Percentiles rank a stretch among this genome's conserved stretches.
Evolutionary conservation across 1,139 yeast species (phyloP).

Genomic region (Ashbya aceris): DNA sequence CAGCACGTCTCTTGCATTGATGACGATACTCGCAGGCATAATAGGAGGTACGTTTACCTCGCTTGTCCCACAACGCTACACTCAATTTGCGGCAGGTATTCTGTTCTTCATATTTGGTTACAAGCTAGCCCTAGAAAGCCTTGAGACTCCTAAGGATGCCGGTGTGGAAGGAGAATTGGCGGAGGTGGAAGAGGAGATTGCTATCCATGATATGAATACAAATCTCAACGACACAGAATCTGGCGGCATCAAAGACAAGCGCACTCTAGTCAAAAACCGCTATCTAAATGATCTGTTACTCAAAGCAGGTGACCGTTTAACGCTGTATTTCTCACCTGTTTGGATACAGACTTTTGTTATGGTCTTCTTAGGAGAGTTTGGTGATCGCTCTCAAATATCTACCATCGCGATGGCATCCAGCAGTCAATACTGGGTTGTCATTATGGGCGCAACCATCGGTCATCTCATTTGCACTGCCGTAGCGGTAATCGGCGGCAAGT

Average conservation of each 20-base stretch:
- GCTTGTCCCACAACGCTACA: slow-evolving; percentile 66
- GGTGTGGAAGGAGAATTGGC: slow-evolving; percentile 95
- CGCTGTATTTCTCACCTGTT: slow-evolving; percentile 68
- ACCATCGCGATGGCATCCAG: slow-evolving; percentile 99
- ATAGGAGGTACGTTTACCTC: slow-evolving; percentile 90
- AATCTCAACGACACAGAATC: slow-evolving; percentile 49
- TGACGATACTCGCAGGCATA: slow-evolving; percentile 85
- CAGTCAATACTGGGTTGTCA: slow-evolving; percentile 81
- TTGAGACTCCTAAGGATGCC: slow-evolving; percentile 65
- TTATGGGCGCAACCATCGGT: slow-evolving; percentile 82
- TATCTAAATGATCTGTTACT: slow-evolving; percentile 7
- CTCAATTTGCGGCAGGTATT: slow-evolving; percentile 72
- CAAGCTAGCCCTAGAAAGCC: slow-evolving; percentile 70
- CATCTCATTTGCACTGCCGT: slow-evolving; percentile 84
- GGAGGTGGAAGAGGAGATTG: slow-evolving; percentile 92
- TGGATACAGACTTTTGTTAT: slow-evolving; percentile 93
- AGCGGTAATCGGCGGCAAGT: slow-evolving; percentile 91
- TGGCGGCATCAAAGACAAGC: slow-evolving; percentile 31
- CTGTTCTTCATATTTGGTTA: slow-evolving; percentile 78
- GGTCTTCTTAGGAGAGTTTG: slow-evolving; percentile 98
- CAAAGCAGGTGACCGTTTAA: slow-evolving; percentile 41
- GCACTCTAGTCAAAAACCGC: slow-evolving; percentile 6
- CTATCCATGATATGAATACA: slow-evolving; percentile 47
- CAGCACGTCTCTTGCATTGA: slow-evolving; percentile 72
- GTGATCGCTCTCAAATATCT: slow-evolving; percentile 96